Base-by-base conservation (phyloP, 2,329 filamentous ascomycete genomes). In the Hypoxylon sp. region DNA sequence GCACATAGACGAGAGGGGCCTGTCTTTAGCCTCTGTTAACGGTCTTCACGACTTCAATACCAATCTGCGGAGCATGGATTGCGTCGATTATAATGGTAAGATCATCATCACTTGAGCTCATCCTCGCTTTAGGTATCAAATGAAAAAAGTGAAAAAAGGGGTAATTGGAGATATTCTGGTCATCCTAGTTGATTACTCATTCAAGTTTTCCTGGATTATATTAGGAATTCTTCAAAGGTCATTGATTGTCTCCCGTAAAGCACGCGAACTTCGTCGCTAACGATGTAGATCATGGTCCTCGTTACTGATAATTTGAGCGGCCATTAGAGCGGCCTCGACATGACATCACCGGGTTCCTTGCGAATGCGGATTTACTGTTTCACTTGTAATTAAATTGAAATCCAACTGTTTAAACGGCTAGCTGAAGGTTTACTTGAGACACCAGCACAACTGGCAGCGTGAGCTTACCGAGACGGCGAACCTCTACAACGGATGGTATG, bases 51-150 rank as follows among this genome's bases (percentile, higher is more conserved):
- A 55, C 16, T 57, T 24, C 33, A n/a, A 60, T 20, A 20, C 32
- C 33, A 33, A 54, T 55, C 28, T 30, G 42, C 62, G 65, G 62
- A 65, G n/a, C 36, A 16, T 55, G 22, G 26, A 22, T 14, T 61
- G 55, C 66, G 56, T 58, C 7, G 63, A 58, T 55, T 6, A 30
- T 57, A 57, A 32, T 28, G 59, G 59, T 36, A 68, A 61, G 63
- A 68, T 68, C 63, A 55, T 55, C 66, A 12, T 40, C 26, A 8
- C 32, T 36, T 38, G 16, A 49, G 24, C 24, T 42, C 6, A 32
- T 11, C 38, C 28, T 46, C 33, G 14, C 12, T 42, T 11, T 22
- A 42, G 26, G 18, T 11, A 46, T 55, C 26, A 33, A 2, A 12
- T 7, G n/a, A 33, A 45, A 18, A 20, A 33, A 16, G 38, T 0